These are phyloP conservation scores for Fonsecaea monophora DNA, from an alignment of 2,329 filamentous ascomycete species.

Conservation along the genomic window DNA sequence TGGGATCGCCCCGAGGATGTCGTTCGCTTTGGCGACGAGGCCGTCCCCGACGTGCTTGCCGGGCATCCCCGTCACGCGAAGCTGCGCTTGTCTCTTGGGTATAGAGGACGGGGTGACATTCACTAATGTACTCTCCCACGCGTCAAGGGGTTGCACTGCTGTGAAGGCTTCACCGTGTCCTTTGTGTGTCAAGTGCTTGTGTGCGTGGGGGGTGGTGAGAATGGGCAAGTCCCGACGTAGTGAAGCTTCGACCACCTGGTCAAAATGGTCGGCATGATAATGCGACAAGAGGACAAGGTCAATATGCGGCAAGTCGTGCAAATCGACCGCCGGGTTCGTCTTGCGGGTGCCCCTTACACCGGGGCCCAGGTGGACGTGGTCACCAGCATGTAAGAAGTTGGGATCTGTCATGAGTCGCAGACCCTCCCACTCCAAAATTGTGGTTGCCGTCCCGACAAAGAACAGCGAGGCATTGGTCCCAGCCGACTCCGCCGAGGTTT, in stretches of 20 bases:
- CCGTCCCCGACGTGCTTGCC: conserved; percentile 66
- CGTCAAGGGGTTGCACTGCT: conserved; percentile 62
- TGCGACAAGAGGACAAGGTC: conserved; percentile 68
- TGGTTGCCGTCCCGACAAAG: conserved; percentile 51
- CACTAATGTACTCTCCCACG: conserved; percentile 61
- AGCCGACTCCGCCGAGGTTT: conserved; percentile 47
- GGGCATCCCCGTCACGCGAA: conserved; percentile 66
- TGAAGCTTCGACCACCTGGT: conserved; percentile 59
- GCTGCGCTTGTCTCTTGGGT: conserved; percentile 38
- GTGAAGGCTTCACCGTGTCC: conserved; percentile 59
- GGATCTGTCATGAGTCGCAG: conserved; percentile 56
- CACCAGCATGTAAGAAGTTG: conserved; percentile 70
- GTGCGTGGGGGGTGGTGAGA: conserved; percentile 68
- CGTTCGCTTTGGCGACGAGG: conserved; percentile 53
- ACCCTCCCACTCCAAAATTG: conserved; percentile 51
- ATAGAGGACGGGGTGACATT: conserved; percentile 44
- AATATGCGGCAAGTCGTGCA: conserved; percentile 65
- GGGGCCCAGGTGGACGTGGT: conserved; percentile 71
- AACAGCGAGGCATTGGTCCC: conserved; percentile 48
- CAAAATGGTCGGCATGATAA: conserved; percentile 69
- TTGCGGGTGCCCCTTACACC: conserved; percentile 62
- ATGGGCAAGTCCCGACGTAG: conserved; percentile 64
- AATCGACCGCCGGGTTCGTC: conserved; percentile 66
- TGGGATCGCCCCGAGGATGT: conserved; percentile 59
- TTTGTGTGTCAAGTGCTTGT: conserved; percentile 56